These are phyloP conservation scores for Dacryopinax spathularia DNA, from an alignment of 768 basidiomycete species.

Conservation along the genomic window DNA sequence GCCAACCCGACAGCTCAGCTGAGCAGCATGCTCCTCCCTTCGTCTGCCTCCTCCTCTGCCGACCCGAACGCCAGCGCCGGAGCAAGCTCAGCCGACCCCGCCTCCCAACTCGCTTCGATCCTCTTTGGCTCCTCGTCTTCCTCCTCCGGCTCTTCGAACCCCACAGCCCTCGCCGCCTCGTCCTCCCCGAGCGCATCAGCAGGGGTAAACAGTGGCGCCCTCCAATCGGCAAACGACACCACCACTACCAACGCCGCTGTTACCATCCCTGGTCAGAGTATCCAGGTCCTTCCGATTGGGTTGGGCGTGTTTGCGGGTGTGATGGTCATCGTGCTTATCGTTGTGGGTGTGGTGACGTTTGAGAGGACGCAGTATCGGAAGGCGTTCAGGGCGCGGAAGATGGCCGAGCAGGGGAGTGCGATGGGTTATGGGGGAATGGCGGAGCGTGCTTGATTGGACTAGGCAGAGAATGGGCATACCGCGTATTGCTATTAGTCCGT, in stretches of 20 bases:
- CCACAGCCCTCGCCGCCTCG: background rate
- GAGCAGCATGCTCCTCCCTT: background rate
- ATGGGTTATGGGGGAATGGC: conserved; percentile 10
- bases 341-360: conserved; percentile 72
- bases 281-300: conserved; percentile 69
- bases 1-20: background rate
- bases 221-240: conserved; percentile 4
- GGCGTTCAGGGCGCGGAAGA: conserved; percentile 32
- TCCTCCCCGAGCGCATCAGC: background rate
- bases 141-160: background rate
- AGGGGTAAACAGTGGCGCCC: too few relatives aligned
- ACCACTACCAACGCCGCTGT: conserved; percentile 31
- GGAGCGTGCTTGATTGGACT: background rate
- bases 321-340: conserved; percentile 65
- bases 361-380: conserved; percentile 79
- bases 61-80: too few relatives aligned
- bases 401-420: conserved; percentile 8
- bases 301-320: conserved; percentile 75
- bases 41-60: too few relatives aligned
- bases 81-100: too few relatives aligned
- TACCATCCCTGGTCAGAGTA: conserved; percentile 52
- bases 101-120: background rate
- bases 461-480: too few relatives aligned
- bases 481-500: too few relatives aligned
- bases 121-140: background rate